phyloP scores from a whole-genome alignment of 805 yeast species.

The Candida germanica region DNA sequence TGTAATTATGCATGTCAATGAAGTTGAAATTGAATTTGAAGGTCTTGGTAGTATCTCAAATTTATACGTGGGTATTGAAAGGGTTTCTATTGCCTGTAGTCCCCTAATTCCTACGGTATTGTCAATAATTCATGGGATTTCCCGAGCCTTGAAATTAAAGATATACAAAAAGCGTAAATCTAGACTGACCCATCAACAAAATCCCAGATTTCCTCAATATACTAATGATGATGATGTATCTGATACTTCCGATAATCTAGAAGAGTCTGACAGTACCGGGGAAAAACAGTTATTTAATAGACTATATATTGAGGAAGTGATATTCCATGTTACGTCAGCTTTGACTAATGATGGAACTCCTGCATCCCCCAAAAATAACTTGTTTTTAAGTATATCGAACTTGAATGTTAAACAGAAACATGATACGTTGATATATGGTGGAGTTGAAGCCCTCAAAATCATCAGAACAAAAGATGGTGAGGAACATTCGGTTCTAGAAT shows the following conservation, averaged over 20 bases:
- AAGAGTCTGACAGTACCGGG: constrained; percentile 9
- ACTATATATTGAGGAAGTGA: constrained; percentile 34
- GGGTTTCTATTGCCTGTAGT: constrained; percentile 40
- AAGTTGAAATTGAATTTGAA: constrained; percentile 42
- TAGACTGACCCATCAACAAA: constrained; percentile 3
- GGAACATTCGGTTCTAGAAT: constrained; percentile 24
- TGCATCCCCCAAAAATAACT: constrained; percentile 27
- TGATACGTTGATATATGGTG: constrained; percentile 45
- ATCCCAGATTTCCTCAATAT: constrained; percentile 24
- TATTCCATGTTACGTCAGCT: constrained; percentile 47
- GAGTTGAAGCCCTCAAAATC: constrained; percentile 34
- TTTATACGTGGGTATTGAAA: constrained; percentile 37
- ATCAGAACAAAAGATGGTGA: constrained; percentile 17
- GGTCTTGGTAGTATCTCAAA: constrained; percentile 39
- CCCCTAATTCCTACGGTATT: constrained; percentile 41
- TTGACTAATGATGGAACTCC: constrained; percentile 40
- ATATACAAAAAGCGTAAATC: constrained; percentile 25
- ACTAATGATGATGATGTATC: constrained; percentile 14
- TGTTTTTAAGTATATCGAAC: constrained; percentile 21
- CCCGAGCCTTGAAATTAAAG: constrained; percentile 33
- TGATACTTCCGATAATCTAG: constrained; percentile 6
- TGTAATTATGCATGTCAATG: constrained; percentile 29
- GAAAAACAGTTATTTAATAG: constrained; percentile 28
- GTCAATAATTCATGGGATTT: constrained; percentile 35
- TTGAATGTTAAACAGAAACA: constrained; percentile 44